A percentile compares a stretch with the other conserved stretches of the same genome.
Evolutionary conservation across 768 basidiomycete genomes (phyloP).

Genomic region (Trametes cingulata): DNA sequence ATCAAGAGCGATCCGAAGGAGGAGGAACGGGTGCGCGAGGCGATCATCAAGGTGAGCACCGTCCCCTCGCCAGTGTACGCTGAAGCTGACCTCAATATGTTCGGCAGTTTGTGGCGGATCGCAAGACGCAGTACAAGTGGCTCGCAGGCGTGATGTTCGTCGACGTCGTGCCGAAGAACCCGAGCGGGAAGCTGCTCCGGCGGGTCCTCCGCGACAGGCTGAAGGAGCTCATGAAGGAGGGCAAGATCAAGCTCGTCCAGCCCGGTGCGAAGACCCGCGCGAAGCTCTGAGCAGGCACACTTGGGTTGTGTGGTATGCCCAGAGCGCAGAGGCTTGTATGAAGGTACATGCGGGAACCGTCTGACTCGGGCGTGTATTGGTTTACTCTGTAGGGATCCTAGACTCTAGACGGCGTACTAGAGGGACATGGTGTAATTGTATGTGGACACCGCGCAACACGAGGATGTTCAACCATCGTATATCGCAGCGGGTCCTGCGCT

Average conservation of each 20-base stretch:
- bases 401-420: too few species aligned
- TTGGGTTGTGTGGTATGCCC: too few species aligned
- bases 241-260: not conserved
- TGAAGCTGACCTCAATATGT: slow-evolving; percentile 7
- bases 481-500: too few species aligned
- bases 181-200: slow-evolving; percentile 34
- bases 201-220: slow-evolving; percentile 31
- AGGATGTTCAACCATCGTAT: too few species aligned
- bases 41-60: slow-evolving; percentile 53
- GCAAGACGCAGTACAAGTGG: slow-evolving; percentile 38
- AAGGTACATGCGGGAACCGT: too few species aligned
- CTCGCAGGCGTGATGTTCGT: slow-evolving; percentile 41
- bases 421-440: too few species aligned
- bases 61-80: not conserved
- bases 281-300: slow-evolving; percentile 13
- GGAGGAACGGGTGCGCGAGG: slow-evolving; percentile 40
- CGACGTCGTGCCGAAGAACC: slow-evolving; percentile 35
- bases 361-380: too few species aligned
- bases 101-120: slow-evolving; percentile 28
- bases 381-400: too few species aligned
- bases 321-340: too few species aligned
- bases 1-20: slow-evolving; percentile 35
- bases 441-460: too few species aligned
- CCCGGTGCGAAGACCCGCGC: not conserved
- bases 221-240: slow-evolving; percentile 14